Conservation (phyloP, 805 yeast species). For the Clavispora fructus region DNA sequence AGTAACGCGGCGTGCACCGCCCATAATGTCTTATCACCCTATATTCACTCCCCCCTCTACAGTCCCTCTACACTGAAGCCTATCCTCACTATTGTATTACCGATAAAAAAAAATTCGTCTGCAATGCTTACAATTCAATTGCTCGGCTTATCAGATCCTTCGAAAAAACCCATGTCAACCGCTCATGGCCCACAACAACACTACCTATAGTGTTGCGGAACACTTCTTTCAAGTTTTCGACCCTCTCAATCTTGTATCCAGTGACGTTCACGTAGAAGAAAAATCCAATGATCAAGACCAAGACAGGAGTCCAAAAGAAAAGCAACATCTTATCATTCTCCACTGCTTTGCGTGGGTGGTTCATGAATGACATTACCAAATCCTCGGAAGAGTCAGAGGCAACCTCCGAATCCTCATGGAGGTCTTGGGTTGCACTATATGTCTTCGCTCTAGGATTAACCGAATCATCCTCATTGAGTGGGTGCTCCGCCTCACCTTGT, state of each 20-base stretch:
- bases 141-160: slow-evolving; percentile 3
- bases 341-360: slow-evolving; percentile 43
- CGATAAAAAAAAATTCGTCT: background rate
- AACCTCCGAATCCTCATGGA: slow-evolving; percentile 27
- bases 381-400: slow-evolving; percentile 41
- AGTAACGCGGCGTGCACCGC: background rate
- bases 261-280: slow-evolving; percentile 39
- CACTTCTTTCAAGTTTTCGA: slow-evolving; percentile 29
- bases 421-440: background rate
- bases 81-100: background rate
- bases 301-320: slow-evolving; percentile 87
- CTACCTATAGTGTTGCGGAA: slow-evolving; percentile 37
- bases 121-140: background rate
- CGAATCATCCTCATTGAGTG: background rate
- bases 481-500: background rate
- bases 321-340: slow-evolving; percentile 77
- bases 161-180: slow-evolving; percentile 35
- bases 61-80: too few species aligned
- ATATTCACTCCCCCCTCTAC: too few species aligned
- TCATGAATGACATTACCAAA: slow-evolving; percentile 36
- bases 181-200: slow-evolving; percentile 39
- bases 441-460: slow-evolving; percentile 1
- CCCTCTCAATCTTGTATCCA: slow-evolving; percentile 33
- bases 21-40: background rate
- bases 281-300: slow-evolving; percentile 50